Conservation (phyloP, 345 rosid genomes). For the Hypericum perforatum region DNA sequence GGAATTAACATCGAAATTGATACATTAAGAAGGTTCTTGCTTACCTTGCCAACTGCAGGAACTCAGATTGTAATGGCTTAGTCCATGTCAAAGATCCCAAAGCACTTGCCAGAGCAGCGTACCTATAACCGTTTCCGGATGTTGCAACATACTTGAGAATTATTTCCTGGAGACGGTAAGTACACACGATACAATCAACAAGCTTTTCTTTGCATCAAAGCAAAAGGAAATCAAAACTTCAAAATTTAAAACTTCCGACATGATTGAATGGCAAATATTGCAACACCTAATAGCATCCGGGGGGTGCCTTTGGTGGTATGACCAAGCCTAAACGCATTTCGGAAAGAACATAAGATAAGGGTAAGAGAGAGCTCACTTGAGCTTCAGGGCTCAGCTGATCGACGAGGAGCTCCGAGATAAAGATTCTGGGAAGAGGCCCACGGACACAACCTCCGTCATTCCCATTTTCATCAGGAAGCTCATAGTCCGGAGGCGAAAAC, state of each 20-base stretch:
- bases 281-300: too few relatives aligned
- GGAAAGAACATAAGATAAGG: not conserved
- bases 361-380: constrained; percentile 35
- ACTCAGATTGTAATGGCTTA: constrained; percentile 62
- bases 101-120: constrained; percentile 76
- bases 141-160: constrained; percentile 45
- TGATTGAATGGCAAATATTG: too few relatives aligned
- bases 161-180: constrained; percentile 48
- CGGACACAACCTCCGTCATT: constrained; percentile 40
- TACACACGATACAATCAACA: not conserved
- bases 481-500: constrained; percentile 73
- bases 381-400: constrained; percentile 64
- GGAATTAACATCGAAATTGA: too few relatives aligned
- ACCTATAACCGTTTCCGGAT: constrained; percentile 50
- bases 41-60: constrained; percentile 74
- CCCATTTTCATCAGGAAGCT: constrained; percentile 7
- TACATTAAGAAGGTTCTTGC: too few relatives aligned
- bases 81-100: constrained; percentile 77
- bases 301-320: too few relatives aligned
- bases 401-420: constrained; percentile 89
- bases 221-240: too few relatives aligned
- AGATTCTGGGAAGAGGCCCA: constrained; percentile 82
- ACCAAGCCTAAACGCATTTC: too few relatives aligned
- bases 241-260: too few relatives aligned
- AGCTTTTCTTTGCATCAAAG: not conserved